These are phyloP conservation scores for Oehlia diaphana DNA, from an alignment of 192 early-diverging fungal genomes.

Conservation along the genomic window DNA sequence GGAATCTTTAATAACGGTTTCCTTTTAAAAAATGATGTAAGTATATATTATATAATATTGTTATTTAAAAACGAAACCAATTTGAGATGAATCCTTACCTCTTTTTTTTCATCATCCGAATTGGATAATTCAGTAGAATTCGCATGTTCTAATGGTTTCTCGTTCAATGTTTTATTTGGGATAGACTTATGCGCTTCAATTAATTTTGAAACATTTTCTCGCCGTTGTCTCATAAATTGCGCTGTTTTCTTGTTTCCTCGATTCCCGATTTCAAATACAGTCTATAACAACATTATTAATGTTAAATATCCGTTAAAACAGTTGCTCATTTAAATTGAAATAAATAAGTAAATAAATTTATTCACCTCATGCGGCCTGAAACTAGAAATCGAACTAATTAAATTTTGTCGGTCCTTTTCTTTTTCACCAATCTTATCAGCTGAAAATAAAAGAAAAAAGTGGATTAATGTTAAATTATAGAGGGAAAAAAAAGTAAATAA, in stretches of 20 bases:
- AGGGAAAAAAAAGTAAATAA: neutral
- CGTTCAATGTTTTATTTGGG: neutral
- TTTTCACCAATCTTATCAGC: conserved; percentile 46
- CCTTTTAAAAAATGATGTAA: neutral
- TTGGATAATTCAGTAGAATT: neutral
- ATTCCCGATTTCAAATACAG: conserved; percentile 92
- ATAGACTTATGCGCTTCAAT: neutral
- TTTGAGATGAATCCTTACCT: neutral
- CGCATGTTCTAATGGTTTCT: too few relatives aligned
- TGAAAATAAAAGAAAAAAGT: conserved; percentile 15
- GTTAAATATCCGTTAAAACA: conserved; percentile 6
- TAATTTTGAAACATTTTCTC: conserved; percentile 41
- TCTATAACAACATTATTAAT: conserved; percentile 36
- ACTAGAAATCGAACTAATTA: conserved; percentile 73
- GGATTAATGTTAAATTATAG: neutral
- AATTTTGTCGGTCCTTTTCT: conserved; percentile 64
- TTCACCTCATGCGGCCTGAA: conserved; percentile 79
- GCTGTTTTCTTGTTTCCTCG: conserved; percentile 76
- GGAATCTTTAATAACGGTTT: neutral
- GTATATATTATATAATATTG: too few relatives aligned
- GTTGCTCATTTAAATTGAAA: neutral
- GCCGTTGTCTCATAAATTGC: conserved; percentile 66
- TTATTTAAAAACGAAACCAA: neutral
- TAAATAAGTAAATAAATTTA: neutral
- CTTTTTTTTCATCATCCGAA: neutral